Evolutionary conservation across 1,284 basidiomycete species (phyloP), one percentile per base, ranked within the genome.

Genomic region (Phellopilus nigrolimitatus): DNA sequence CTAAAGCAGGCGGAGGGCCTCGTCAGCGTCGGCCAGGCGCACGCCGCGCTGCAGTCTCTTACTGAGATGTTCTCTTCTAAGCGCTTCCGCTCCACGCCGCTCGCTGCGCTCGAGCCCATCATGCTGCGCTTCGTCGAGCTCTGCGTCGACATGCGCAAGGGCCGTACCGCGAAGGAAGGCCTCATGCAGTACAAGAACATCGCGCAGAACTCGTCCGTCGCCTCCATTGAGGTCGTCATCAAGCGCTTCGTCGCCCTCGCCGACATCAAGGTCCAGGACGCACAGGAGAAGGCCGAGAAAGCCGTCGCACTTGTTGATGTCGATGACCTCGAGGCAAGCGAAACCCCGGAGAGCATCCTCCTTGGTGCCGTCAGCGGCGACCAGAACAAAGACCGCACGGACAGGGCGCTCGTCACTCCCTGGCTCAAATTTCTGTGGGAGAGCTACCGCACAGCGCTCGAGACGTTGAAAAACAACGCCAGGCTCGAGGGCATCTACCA

Each of bases 351-450:
- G 71, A 88, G 86, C 64, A 92, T 95, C 58, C 70, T 95, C 17
- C 75, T 95, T 17, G 88, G 88, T 46, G 88, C 88, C 36, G 93
- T 95, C 59, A 89, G 85, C 59, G 89, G 91, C 53, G 84, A 97
- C 70, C 90, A 93, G 71, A 95, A 80, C 73, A 90, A 91, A 70
- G 95, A 99, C 71, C 77, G 97, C 61, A 97, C 95, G 39, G 95
- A 99, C 71, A 76, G 97, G 53, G 89, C 93, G 21, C 79, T 99
- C 48, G 93, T 99, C 59, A 97, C 92, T 0, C 95, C 97, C 1
- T 97, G 94, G 85, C 85, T 99, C 67, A 95, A 97, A 68, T 98
- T 98, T 70, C 78, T 95, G 25, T 99, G 95, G 94, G 95, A 99
- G 76, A 92, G 92, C 58, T 98, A 98, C 69, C 85, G 97, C 55